These are phyloP conservation scores for Aspergillus piperis DNA, from an alignment of 2,329 filamentous ascomycete genomes.

Conservation along the genomic window DNA sequence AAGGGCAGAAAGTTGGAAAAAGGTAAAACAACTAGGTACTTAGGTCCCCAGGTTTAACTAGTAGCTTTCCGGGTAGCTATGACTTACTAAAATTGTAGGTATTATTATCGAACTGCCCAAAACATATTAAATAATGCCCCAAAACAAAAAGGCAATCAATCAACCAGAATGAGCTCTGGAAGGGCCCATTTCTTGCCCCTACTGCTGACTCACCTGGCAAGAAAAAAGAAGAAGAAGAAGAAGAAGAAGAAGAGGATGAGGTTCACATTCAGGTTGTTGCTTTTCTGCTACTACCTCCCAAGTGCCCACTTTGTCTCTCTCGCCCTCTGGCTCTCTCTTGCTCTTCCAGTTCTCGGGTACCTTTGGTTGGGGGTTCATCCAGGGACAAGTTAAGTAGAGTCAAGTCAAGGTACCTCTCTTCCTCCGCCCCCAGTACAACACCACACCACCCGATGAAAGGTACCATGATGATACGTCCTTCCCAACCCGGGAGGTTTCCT, in stretches of 20 bases:
- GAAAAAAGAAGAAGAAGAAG: too few species aligned
- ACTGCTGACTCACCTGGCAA: conserved; percentile 1
- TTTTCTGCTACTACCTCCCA: background rate
- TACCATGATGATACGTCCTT: background rate
- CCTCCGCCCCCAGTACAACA: background rate
- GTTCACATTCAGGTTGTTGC: too few species aligned
- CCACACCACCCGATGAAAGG: background rate
- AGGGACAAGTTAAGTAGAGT: background rate
- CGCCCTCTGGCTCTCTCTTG: too few species aligned
- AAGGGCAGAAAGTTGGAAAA: too few species aligned
- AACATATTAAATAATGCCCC: too few species aligned
- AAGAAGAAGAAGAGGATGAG: background rate
- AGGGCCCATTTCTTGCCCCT: conserved; percentile 2
- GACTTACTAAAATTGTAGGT: background rate
- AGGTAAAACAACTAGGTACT: too few species aligned
- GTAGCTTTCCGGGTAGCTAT: background rate
- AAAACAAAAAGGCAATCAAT: too few species aligned
- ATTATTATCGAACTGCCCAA: too few species aligned
- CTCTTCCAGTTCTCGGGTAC: background rate
- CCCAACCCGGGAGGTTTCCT: background rate
- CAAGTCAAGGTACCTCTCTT: background rate
- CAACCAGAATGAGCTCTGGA: conserved; percentile 8
- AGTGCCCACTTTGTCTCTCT: too few species aligned
- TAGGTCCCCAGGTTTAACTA: background rate
- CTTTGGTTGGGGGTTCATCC: background rate